Evolutionary conservation across 176 grass and related monocot species (phyloP).

Genomic region (Eremochloa ophiuroides): DNA sequence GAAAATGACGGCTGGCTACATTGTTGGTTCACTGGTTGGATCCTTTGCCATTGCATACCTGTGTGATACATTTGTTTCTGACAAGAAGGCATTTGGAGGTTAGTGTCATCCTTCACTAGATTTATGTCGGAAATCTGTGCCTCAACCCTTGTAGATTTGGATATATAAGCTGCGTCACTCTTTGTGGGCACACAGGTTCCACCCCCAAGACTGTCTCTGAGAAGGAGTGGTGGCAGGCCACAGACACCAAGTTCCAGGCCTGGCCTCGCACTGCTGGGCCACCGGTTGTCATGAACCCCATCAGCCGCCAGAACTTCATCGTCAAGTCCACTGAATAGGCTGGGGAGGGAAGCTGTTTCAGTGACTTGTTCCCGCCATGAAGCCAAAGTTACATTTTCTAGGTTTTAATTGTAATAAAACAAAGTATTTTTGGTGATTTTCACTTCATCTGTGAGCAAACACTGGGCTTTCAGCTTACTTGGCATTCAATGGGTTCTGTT

Average conservation of each 20-base stretch:
- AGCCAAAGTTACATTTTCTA: conserved; percentile 24
- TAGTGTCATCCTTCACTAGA: background rate
- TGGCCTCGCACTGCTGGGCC: conserved; percentile 90
- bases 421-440: background rate
- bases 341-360: background rate
- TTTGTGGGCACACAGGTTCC: conserved; percentile 26
- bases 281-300: conserved; percentile 89
- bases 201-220: conserved; percentile 47
- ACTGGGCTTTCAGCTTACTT: background rate
- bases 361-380: background rate
- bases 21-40: conserved; percentile 18
- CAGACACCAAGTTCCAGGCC: conserved; percentile 75
- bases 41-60: conserved; percentile 41
- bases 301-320: conserved; percentile 92
- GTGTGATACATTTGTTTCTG: conserved; percentile 39
- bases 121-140: background rate
- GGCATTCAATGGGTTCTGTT: conserved; percentile 1
- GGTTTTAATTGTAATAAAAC: conserved; percentile 25
- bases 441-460: background rate
- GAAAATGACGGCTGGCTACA: conserved; percentile 35
- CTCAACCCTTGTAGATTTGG: background rate
- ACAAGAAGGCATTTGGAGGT: conserved; percentile 62
- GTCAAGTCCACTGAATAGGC: conserved; percentile 47
- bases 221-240: conserved; percentile 87
- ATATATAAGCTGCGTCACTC: background rate